Base-by-base conservation (phyloP, 768 basidiomycete species). In the Myochromella boudieri region DNA sequence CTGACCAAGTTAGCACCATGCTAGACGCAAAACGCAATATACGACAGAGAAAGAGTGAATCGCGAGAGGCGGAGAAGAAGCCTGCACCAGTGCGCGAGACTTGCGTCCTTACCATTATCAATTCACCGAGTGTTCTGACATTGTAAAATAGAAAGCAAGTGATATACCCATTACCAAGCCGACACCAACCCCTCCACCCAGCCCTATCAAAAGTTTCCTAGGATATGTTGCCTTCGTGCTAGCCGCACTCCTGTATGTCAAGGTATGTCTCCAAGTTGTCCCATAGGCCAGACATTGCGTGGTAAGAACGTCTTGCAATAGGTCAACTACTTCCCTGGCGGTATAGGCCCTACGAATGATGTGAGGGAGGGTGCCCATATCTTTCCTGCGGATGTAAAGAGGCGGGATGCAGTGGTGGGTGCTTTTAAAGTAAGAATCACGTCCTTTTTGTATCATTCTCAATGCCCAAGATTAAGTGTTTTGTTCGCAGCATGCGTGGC, bases 401-500 rank as follows among this genome's bases (percentile, higher is more conserved):
- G 81, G 61, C 75, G 81, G 38, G 77, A 84, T 44, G 88, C 85
- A 0, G 68, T 95, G 6, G 82, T 88, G 2, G 74, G 77, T 5
- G 91, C 94, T 0, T 92, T 95, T 73, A 81, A 80, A 68, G 91
- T 91, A 56, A 53, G 77, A 64, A 1, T 22, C 1, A 37, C 3
- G 8, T 32, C 20, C 5, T 31, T 15, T 24, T 24, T 24, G 47
- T 6, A 21, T 33, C 8, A 20, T 36, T 11, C 20, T 20, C 14
- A 14, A 55, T 51, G 11, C 38, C 44, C 14, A 21, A 25, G 50
- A 36, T 40, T 46, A 56, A 42, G 21, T 32, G 54, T 46, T n/a
- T n/a, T 18, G 12, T 22, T 21, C 44, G 8, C 58, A 94, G 91
- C 80, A 93, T 66, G 90, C 92, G 24, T 95, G 92, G 91, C 62